phyloP scores from a whole-genome alignment of 2,329 filamentous ascomycete genomes.

The Pseudogymnoascus pannorum region DNA sequence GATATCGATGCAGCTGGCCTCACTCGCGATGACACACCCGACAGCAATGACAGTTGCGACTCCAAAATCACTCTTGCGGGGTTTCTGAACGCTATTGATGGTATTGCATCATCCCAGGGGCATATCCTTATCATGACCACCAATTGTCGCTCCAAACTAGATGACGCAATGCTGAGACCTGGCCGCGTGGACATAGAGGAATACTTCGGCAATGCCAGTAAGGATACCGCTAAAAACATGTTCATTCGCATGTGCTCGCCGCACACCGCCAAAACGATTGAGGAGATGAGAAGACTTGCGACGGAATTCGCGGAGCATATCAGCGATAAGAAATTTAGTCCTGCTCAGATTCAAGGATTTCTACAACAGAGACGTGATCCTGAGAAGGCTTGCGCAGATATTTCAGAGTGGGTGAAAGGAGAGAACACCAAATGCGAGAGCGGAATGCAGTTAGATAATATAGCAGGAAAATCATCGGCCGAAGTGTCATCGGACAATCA shows the following conservation, averaged over 20 bases:
- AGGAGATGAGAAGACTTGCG: constrained; percentile 30
- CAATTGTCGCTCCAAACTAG: constrained; percentile 66
- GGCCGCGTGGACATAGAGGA: constrained; percentile 67
- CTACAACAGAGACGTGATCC: constrained; percentile 53
- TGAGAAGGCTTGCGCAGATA: constrained; percentile 34
- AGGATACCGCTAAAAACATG: neutral
- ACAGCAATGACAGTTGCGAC: neutral
- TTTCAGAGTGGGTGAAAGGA: neutral
- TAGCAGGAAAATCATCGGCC: neutral
- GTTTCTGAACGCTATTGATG: constrained; percentile 76
- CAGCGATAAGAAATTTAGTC: constrained; percentile 45
- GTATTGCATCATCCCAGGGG: constrained; percentile 72
- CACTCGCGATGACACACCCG: constrained; percentile 31
- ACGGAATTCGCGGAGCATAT: constrained; percentile 44
- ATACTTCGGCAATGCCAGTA: constrained; percentile 49
- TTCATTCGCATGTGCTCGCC: constrained; percentile 12
- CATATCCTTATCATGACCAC: constrained; percentile 77
- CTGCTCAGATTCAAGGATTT: constrained; percentile 60
- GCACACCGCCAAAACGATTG: constrained; percentile 26
- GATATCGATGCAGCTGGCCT: constrained; percentile 63
- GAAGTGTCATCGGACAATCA: neutral
- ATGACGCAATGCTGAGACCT: constrained; percentile 66
- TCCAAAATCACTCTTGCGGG: constrained; percentile 62
- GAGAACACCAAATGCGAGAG: neutral
- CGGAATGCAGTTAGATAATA: neutral